Percentiles rank a stretch among this genome's conserved stretches.
These are phyloP conservation scores for Ilex paraguariensis DNA, from an alignment of 305 asterid species.

Conservation along the genomic window DNA sequence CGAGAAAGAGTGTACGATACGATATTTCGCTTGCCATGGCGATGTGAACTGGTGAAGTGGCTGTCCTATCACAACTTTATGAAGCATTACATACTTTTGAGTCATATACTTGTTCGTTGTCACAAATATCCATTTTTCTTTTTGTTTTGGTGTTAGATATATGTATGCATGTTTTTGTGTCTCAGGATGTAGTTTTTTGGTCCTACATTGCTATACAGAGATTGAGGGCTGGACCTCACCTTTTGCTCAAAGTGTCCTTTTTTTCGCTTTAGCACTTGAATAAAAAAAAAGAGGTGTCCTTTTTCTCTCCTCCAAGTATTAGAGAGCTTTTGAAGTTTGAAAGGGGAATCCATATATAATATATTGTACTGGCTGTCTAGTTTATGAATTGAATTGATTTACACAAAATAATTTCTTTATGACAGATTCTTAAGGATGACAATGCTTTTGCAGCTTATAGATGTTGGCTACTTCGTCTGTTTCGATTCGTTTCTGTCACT, in stretches of 20 bases:
- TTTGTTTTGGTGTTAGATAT: too few relatives aligned
- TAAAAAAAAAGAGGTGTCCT: too few relatives aligned
- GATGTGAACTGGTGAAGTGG: conserved; percentile 88
- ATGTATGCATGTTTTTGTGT: too few relatives aligned
- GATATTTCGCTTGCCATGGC: conserved; percentile 95
- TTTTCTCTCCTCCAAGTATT: too few relatives aligned
- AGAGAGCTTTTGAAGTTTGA: too few relatives aligned
- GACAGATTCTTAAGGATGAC: conserved; percentile 15
- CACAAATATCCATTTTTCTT: too few relatives aligned
- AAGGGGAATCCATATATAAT: neutral
- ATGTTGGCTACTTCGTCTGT: conserved; percentile 89
- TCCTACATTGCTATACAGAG: too few relatives aligned
- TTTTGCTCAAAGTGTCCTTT: too few relatives aligned
- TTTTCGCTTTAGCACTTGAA: too few relatives aligned
- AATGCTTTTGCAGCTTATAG: conserved; percentile 72
- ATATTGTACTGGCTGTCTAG: neutral
- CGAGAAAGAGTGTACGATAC: conserved; percentile 97
- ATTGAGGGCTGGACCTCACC: too few relatives aligned
- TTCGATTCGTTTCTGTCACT: conserved; percentile 90
- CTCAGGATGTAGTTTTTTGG: too few relatives aligned
- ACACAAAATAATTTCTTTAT: neutral
- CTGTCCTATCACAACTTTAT: neutral
- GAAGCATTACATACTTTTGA: neutral
- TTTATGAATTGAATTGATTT: neutral
- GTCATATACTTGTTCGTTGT: neutral